Evolutionary conservation across 108 stramenopile species (phyloP), one percentile per base, ranked within the genome.

Genomic region (Nitzschia inconspicua): DNA sequence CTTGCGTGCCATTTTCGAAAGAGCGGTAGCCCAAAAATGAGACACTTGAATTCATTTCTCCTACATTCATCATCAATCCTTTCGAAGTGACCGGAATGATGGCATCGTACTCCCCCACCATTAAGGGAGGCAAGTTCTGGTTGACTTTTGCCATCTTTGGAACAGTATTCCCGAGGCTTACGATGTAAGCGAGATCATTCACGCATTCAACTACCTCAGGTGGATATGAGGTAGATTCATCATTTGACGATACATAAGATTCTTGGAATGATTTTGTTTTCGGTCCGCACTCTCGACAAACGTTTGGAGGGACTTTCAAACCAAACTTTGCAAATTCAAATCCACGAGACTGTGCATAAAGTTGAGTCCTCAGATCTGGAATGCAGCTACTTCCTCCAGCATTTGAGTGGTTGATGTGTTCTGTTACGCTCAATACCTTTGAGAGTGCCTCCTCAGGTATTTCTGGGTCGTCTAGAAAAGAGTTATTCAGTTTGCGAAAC

Each of bases 31-130:
- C 91, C 40, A 79, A 60, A 71, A 93, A 93, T 2, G 86, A 78
- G 10, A 93, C 91, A 36, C 70, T 73, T 3, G 86, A 86, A 36
- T 85, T 41, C 13, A 84, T 59, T 74, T 93, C 91, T 0, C 88
- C 91, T 18, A 93, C 91, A 71, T 93, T 93, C 77, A 93, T 83
- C 84, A 87, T 68, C 11, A 93, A 63, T 8, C 92, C 88, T 22
- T 82, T 76, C 2, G 86, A 63, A 57, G 92, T 93, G 14, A 89
- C 79, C 31, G 92, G 92, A 22, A 93, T 68, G 43, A 82, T 65
- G 1, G 76, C 84, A 73, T 93, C 92, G 47, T 93, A 93, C 61
- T 93, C 92, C 23, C 85, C 92, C 18, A 61, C 60, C 30, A 93
- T 48, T 11, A 70, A 65, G 9, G 88, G 86, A 36, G 89, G 92